Base-by-base conservation (phyloP, 495 filamentous ascomycete genomes). In the Penicillium coprophilum region DNA sequence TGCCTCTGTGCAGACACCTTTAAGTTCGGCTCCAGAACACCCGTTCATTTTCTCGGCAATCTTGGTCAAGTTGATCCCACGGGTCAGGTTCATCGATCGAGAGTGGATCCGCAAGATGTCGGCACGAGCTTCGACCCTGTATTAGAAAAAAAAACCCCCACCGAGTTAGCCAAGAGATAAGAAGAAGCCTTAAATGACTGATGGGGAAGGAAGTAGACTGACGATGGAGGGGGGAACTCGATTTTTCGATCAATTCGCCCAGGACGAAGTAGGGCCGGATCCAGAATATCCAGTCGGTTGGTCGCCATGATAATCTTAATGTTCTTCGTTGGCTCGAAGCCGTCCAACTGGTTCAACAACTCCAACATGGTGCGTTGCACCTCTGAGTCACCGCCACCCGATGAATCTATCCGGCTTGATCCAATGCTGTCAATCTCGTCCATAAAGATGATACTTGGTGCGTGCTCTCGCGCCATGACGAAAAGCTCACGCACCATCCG, bases 261-360 rank as follows among this genome's bases (percentile, higher is more conserved):
- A 13, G 95, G 95, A 36, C 94, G 86, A 57, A 99, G 79, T 38
- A 99, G 80, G 7, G 94, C 94, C 0, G 94, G 94, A 71, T 99
- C 94, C 24, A 99, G 83, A 62, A 97, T 97, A 68, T 99, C 94
- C 44, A 97, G 81, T 68, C 94, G 87, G 72, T 99, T 99, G 13
- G 94, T 99, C 20, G 94, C 94, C 94, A 97, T 97, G 75, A 99
- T 93, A 68, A 99, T 93, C 73, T 99, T 99, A 83, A 99, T 97
- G 72, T 97, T 96, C 78, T 97, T 97, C n/a, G 94, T 97, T 0
- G 93, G 94, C 75, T 97, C 95, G 73, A 99, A 99, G 10, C 94
- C 94, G 67, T 99, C 94, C 36, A 99, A 84, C 78, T 99, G 94
- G 74, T 99, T 99, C 54, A 98, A 84, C 48, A 98, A 82, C 69